These are phyloP conservation scores for Zea mays DNA, from an alignment of 176 grass and related monocot species.

Conservation along the genomic window Zm-B73-REFERENCE-NAM-5.0 NC_050104.1:148771001-148771500, in stretches of 20 bases:
- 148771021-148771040: slow-evolving; percentile 78
- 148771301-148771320: slow-evolving; percentile 69
- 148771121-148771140: slow-evolving; percentile 73
- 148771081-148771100: slow-evolving; percentile 86
- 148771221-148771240: slow-evolving; percentile 74
- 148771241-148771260: slow-evolving; percentile 78
- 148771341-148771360: slow-evolving; percentile 50
- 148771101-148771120: slow-evolving; percentile 81
- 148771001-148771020: slow-evolving; percentile 74
- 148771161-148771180: slow-evolving; percentile 6
- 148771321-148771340: slow-evolving; percentile 57
- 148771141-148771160: slow-evolving; percentile 73
- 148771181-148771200: background rate
- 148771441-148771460: slow-evolving; percentile 57
- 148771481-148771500: slow-evolving; percentile 86
- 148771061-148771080: slow-evolving; percentile 84
- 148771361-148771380: slow-evolving; percentile 52
- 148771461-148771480: slow-evolving; percentile 87
- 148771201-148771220: slow-evolving; percentile 39
- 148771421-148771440: slow-evolving; percentile 90
- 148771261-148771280: slow-evolving; percentile 32
- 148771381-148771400: slow-evolving; percentile 64
- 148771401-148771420: slow-evolving; percentile 64
- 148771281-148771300: slow-evolving; percentile 50
- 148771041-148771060: slow-evolving; percentile 95